Conservation (phyloP, 2,329 filamentous ascomycete species). For the Colletotrichum musae region DNA sequence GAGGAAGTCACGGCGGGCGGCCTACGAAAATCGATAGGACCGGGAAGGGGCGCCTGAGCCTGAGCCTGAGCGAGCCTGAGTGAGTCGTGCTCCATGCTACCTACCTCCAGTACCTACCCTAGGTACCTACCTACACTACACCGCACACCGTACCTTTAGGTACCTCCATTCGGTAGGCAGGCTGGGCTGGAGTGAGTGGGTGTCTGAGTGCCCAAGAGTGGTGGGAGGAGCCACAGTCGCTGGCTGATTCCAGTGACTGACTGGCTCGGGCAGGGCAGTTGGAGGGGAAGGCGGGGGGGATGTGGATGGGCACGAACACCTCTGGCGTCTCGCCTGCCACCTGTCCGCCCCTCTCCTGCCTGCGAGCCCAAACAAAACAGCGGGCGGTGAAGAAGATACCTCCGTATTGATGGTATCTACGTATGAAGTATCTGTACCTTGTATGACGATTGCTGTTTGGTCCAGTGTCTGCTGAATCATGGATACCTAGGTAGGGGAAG, state of each 20-base stretch:
- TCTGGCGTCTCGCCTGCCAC: not conserved
- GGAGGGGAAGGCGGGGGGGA: constrained; percentile 11
- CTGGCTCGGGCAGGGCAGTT: not conserved
- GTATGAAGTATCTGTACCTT: not conserved
- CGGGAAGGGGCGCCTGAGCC: constrained; percentile 24
- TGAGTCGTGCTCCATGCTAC: not conserved
- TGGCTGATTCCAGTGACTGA: not conserved
- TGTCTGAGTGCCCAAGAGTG: too few species aligned
- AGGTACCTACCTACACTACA: too few species aligned
- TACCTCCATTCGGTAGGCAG: too few species aligned
- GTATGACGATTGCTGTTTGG: not conserved
- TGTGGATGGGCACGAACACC: not conserved
- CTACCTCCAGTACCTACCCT: too few species aligned
- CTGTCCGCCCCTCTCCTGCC: not conserved
- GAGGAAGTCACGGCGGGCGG: constrained; percentile 36
- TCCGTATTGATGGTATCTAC: too few species aligned
- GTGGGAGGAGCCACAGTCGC: not conserved
- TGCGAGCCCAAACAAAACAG: not conserved
- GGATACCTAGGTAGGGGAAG: not conserved
- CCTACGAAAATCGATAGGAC: constrained; percentile 47
- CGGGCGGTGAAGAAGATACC: not conserved
- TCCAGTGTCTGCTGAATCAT: too few species aligned
- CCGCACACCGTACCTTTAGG: too few species aligned
- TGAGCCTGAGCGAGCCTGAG: constrained; percentile 5
- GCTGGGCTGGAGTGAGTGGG: too few species aligned